These are phyloP conservation scores for Euphorbia pulcherrima DNA, from an alignment of 345 rosid genomes.

Conservation along the genomic window DNA sequence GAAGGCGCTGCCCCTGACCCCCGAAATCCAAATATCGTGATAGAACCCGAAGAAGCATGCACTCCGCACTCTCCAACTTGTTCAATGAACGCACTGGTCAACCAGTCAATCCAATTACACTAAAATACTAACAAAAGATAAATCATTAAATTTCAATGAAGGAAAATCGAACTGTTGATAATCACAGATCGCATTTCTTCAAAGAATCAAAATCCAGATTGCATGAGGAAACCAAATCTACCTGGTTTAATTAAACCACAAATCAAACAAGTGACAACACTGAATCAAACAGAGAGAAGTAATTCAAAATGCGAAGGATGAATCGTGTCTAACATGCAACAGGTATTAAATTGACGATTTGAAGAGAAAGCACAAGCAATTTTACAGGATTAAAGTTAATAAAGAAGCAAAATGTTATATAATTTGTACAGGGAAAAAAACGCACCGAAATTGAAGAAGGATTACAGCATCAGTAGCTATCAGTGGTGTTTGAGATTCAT, in stretches of 20 bases:
- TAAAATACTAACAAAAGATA: no score
- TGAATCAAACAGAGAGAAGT: neutral
- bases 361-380: neutral
- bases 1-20: no score
- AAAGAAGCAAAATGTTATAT: neutral
- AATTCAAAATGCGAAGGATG: neutral
- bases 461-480: neutral
- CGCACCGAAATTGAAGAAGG: neutral
- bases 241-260: neutral
- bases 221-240: neutral
- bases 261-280: neutral
- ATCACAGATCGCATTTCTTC: no score
- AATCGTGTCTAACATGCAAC: neutral
- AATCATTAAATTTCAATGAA: neutral
- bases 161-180: neutral
- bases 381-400: neutral
- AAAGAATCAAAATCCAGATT: neutral
- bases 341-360: neutral
- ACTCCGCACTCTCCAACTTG: no score
- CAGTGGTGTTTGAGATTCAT: neutral
- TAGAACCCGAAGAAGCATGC: no score
- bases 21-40: no score
- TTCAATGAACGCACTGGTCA: no score
- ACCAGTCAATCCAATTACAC: no score
- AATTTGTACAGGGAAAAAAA: neutral